These are phyloP conservation scores for Penicillium ochrochloron DNA, from an alignment of 495 filamentous ascomycete species.

Conservation along the genomic window DNA sequence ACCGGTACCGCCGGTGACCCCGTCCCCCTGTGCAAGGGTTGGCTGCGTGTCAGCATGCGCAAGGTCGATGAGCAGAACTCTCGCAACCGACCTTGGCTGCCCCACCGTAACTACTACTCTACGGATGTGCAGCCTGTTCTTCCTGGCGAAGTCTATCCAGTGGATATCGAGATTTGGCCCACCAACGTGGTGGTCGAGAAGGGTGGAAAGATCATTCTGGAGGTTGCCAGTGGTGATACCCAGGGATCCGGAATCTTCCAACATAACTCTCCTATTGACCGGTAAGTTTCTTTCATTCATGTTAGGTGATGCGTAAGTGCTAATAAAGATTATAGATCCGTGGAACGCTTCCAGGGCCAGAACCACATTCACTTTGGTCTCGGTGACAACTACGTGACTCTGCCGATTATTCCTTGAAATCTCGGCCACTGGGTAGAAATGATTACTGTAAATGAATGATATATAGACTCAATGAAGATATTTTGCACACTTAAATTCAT, in stretches of 20 bases:
- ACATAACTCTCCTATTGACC: conserved; percentile 55
- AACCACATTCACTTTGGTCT: conserved; percentile 63
- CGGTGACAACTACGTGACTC: conserved; percentile 56
- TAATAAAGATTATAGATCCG: conserved; percentile 32
- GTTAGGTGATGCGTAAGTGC: background rate
- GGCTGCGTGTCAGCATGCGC: conserved; percentile 30
- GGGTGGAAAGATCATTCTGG: conserved; percentile 59
- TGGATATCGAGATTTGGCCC: conserved; percentile 73
- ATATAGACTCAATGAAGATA: background rate
- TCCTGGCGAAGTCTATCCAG: conserved; percentile 59
- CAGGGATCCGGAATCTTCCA: conserved; percentile 63
- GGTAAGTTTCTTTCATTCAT: conserved; percentile 30
- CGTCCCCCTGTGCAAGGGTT: conserved; percentile 38
- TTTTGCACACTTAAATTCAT: background rate
- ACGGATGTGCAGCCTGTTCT: conserved; percentile 60
- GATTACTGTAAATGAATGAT: background rate
- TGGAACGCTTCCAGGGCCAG: conserved; percentile 50
- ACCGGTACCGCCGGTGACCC: conserved; percentile 56
- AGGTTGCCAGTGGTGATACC: conserved; percentile 63
- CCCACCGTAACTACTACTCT: conserved; percentile 63
- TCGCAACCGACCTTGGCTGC: conserved; percentile 55
- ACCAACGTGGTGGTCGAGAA: conserved; percentile 62
- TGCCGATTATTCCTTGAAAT: conserved; percentile 57
- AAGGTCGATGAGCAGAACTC: conserved; percentile 54
- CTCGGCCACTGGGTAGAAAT: background rate